These are phyloP conservation scores for Aspergillus melleus DNA, from an alignment of 2,329 filamentous ascomycete species.

Conservation along the genomic window DNA sequence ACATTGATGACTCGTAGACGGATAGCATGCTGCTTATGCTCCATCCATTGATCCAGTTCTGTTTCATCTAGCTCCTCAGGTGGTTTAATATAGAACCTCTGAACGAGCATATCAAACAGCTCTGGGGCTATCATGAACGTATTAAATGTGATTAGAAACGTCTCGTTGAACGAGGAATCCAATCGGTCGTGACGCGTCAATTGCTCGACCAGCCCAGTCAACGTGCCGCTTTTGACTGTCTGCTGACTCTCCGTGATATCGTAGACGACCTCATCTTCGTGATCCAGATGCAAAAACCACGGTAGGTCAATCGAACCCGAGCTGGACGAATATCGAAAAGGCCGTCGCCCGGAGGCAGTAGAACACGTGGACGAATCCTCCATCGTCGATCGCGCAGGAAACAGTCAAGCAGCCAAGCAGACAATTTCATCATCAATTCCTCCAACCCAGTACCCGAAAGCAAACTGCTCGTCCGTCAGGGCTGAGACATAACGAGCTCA, in stretches of 20 bases:
- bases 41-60: conserved; percentile 50
- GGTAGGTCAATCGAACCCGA: neutral
- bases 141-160: conserved; percentile 87
- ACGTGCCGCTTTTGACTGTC: conserved; percentile 56
- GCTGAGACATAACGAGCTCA: too few species aligned
- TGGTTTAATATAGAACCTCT: conserved; percentile 54
- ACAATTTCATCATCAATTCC: neutral
- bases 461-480: too few species aligned
- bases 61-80: neutral
- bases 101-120: conserved; percentile 83
- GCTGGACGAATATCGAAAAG: neutral
- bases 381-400: neutral
- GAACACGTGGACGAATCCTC: neutral
- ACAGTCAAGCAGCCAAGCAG: neutral
- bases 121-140: conserved; percentile 86
- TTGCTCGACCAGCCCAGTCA: conserved; percentile 86
- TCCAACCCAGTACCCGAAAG: too few species aligned
- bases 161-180: conserved; percentile 89
- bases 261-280: conserved; percentile 13
- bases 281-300: conserved; percentile 6
- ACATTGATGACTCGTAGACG: conserved; percentile 92
- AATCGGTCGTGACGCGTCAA: conserved; percentile 89
- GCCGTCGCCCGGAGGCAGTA: too few species aligned
- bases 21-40: conserved; percentile 86
- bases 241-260: conserved; percentile 5